phyloP scores from a whole-genome alignment of 2,329 filamentous ascomycete genomes.

The Diaporthe sp. region DNA sequence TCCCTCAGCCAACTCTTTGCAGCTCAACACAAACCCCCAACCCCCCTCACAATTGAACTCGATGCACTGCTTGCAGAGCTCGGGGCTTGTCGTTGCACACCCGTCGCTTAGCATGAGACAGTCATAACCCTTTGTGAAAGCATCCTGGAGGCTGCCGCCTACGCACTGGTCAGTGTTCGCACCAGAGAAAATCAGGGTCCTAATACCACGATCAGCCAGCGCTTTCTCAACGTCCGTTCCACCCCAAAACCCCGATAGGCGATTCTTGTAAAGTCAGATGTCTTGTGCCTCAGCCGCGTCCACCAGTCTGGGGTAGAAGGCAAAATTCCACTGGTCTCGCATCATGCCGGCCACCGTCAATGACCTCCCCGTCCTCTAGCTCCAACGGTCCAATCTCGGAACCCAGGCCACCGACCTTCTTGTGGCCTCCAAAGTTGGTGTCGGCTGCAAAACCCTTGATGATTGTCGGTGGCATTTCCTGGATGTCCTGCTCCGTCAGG shows the following conservation, averaged over 20 bases:
- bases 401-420: not conserved
- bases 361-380: not conserved
- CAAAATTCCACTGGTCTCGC: conserved; percentile 37
- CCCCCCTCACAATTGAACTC: conserved; percentile 11
- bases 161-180: conserved; percentile 29
- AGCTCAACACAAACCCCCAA: conserved; percentile 11
- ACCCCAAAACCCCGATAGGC: conserved; percentile 30
- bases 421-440: not conserved
- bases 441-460: conserved; percentile 14
- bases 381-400: conserved; percentile 1
- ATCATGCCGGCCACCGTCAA: conserved; percentile 32
- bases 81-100: conserved; percentile 19
- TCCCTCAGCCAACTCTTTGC: not conserved
- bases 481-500: conserved; percentile 28
- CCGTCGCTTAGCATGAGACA: conserved; percentile 31
- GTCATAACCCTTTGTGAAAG: conserved; percentile 21
- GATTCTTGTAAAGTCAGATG: conserved; percentile 29
- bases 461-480: conserved; percentile 30
- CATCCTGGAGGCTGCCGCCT: conserved; percentile 25
- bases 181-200: conserved; percentile 8
- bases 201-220: not conserved
- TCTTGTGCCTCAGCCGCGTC: conserved; percentile 11
- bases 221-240: conserved; percentile 10
- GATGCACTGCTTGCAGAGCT: not conserved
- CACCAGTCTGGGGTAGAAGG: conserved; percentile 1